Evolutionary conservation across 805 yeast species (phyloP).

Genomic region (Metschnikowia amazonensis): DNA sequence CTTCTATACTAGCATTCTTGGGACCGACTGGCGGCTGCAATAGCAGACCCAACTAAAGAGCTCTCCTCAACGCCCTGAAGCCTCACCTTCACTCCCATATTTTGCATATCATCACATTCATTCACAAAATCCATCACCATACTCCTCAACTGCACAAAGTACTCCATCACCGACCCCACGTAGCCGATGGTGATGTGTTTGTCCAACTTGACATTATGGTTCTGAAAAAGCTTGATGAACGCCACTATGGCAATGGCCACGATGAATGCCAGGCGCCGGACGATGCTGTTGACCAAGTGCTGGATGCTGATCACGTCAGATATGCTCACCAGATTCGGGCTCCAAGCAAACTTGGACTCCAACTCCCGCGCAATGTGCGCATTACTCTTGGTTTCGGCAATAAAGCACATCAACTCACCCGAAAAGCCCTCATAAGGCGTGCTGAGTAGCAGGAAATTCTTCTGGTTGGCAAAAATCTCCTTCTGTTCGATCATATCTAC

Average conservation of each 20-base stretch:
- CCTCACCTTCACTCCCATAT: conserved; percentile 30
- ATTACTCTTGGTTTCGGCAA: conserved; percentile 29
- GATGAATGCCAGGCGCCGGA: conserved; percentile 43
- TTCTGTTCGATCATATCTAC: conserved; percentile 28
- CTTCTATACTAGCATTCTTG: no score
- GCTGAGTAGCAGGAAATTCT: conserved; percentile 14
- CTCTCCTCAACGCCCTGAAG: conserved; percentile 43
- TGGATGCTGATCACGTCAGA: conserved; percentile 29
- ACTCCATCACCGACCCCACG: conserved; percentile 50
- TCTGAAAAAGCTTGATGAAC: conserved; percentile 26
- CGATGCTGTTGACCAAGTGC: conserved; percentile 33
- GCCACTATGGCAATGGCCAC: conserved; percentile 42
- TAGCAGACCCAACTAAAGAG: conserved; percentile 52
- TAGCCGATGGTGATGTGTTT: conserved; percentile 39
- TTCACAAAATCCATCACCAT: conserved; percentile 23
- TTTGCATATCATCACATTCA: conserved; percentile 22
- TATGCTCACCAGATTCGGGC: conserved; percentile 14
- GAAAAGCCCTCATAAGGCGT: conserved; percentile 30
- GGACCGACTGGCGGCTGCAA: conserved; percentile 41
- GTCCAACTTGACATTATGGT: conserved; percentile 19
- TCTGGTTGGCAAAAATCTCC: conserved; percentile 26
- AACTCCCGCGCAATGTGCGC: conserved; percentile 20
- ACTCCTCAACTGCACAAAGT: conserved; percentile 38
- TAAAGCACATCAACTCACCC: conserved; percentile 40
- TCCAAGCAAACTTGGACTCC: conserved; percentile 22